Base-by-base conservation (phyloP, 495 filamentous ascomycete genomes). In the Antarctomyces pellizariae region DNA sequence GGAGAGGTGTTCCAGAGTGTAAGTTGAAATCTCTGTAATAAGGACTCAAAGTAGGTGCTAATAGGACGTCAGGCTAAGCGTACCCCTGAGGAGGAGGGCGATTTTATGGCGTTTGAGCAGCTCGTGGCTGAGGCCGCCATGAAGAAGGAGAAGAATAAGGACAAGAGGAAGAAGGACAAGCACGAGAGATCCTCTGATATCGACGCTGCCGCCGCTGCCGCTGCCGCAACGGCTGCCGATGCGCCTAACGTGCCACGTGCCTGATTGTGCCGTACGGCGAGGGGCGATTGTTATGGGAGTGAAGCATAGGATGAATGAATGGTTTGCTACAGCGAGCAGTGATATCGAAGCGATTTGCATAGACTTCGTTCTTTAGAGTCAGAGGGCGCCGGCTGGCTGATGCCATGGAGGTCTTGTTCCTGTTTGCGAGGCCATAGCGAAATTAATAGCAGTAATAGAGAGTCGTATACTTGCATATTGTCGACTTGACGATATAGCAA, bases 51-150 rank as follows among this genome's bases (percentile, higher is more conserved):
- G 9, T 10, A 11, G 11, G 9, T 32, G 13, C 18, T n/a, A 1
- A n/a, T 5, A 27, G 5, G 19, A 25, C 15, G 11, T 36, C 35
- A 95, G 86, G 86, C 86, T 11, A 64, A 75, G 46, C 67, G 86
- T 32, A 76, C 82, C 34, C 75, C 82, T 21, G 89, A 95, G 22
- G 86, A 99, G 53, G 86, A 95, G 55, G 86, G 84, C 35, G 84
- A 93, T 30, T 93, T 89, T 56, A 89, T 95, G 70, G 84, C 79
- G 11, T 99, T 99, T 41, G 86, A 99, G 48, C 79, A 93, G 48
- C 69, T 99, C 16, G 89, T 99, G 52, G 80, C 86, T 17, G 86
- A 99, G 43, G 84, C 89, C 4, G 77, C 77, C 25, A 71, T 76
- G 27, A 95, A 95, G 64, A 89, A 92, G 49, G 72, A 77, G 24